Base-by-base conservation (phyloP, 176 grass and related monocot species). In the Microstegium vimineum region DNA sequence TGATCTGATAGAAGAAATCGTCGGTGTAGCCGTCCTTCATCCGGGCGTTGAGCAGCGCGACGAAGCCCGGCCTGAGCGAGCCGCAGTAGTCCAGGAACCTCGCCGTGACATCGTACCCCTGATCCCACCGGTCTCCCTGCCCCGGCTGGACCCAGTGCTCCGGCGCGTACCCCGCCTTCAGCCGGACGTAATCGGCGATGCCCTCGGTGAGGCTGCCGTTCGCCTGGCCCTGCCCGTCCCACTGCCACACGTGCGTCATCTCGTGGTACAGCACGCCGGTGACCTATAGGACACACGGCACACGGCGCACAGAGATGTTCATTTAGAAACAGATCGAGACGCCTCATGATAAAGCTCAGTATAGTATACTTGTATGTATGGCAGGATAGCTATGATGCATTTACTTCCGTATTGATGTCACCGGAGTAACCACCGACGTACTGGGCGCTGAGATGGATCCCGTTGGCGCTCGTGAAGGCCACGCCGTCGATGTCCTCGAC, bases 251-350 rank as follows among this genome's bases (percentile, higher is more conserved):
- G 43, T 89, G 95, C 3, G 84, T 79, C 26, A 27, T 32, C 86
- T 93, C 86, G 56, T 98, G 95, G 78, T 94, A 94, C 54, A 98
- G 67, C 69, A 98, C 86, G 0, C 92, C 94, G 12, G 86, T 84
- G 12, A 97, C 72, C 79, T 45, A 11, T 1, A 2, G 4, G 8
- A 10, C n/a, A n/a, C n/a, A n/a, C 37, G 8, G 8, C 4, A 4
- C 37, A 40, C 37, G 1, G 37, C 2, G 36, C n/a, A n/a, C n/a
- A 8, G 37, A 40, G 8, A 40, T 40, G 42, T 15, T 45, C 2
- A 45, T 14, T 15, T 45, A 45, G 42, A 45, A 45, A 45, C 42
- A 40, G 37, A 40, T n/a, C n/a, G n/a, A n/a, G n/a, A n/a, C n/a
- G n/a, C n/a, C n/a, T n/a, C n/a, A n/a, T n/a, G n/a, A n/a, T n/a